Evolutionary conservation across 140 eudicot species (phyloP).

Genomic region (Ambrosia hybrid): DNA sequence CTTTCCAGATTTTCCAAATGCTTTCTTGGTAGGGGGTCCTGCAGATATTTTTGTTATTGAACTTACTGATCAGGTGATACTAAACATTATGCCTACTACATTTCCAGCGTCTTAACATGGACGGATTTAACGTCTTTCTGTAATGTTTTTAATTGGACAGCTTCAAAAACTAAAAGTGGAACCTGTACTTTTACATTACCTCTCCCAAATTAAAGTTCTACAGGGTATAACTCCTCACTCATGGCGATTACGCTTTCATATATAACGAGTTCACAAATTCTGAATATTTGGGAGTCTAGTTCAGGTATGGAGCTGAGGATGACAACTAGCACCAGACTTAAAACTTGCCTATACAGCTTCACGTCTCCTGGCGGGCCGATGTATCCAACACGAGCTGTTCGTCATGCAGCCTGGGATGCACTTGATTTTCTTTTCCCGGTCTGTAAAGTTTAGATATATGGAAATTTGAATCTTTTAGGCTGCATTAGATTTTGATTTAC

Average conservation of each 20-base stretch:
- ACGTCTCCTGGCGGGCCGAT: constrained; percentile 98
- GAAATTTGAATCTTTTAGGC: too few relatives aligned
- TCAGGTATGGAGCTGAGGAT: constrained; percentile 84
- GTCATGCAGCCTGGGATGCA: constrained; percentile 99
- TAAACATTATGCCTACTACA: neutral
- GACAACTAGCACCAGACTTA: constrained; percentile 78
- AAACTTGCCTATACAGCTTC: constrained; percentile 86
- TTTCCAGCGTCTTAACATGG: neutral
- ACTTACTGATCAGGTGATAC: constrained; percentile 77
- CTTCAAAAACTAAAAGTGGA: constrained; percentile 93
- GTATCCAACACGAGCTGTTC: constrained; percentile 97
- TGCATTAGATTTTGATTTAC: too few relatives aligned
- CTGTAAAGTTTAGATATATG: constrained; percentile 29
- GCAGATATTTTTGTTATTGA: constrained; percentile 78
- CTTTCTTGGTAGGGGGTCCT: constrained; percentile 81
- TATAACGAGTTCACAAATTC: neutral
- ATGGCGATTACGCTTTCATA: neutral
- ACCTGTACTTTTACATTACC: constrained; percentile 88
- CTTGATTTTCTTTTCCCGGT: constrained; percentile 87
- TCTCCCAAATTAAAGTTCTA: constrained; percentile 69
- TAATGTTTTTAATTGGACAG: constrained; percentile 33
- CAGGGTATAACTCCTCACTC: constrained; percentile 51
- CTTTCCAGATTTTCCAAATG: constrained; percentile 76
- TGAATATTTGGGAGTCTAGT: constrained; percentile 8
- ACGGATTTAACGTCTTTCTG: neutral